Evolutionary conservation across 163 green algal genomes (phyloP).

Genomic region (Scenedesmus sp.): DNA sequence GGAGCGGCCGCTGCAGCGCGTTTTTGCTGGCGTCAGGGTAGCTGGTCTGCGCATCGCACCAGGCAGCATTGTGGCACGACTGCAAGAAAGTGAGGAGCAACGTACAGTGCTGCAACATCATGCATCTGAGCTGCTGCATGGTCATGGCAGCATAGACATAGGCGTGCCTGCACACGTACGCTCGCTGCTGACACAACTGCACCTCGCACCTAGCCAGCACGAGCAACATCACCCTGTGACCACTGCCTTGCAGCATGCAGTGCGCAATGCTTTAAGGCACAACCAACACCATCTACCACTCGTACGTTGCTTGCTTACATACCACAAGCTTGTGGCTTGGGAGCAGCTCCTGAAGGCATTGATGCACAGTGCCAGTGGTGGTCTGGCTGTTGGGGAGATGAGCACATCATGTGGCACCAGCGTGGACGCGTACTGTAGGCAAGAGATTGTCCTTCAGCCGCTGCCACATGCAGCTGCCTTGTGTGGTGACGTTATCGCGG

Average conservation of each 20-base stretch:
- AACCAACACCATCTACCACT: neutral
- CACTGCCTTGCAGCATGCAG: neutral
- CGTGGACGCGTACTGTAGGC: neutral
- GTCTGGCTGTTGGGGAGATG: neutral
- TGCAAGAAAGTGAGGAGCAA: neutral
- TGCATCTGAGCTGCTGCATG: neutral
- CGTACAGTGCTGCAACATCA: neutral
- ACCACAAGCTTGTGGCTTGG: neutral
- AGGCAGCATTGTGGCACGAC: neutral
- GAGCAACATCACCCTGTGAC: slow-evolving; percentile 12
- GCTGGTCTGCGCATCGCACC: neutral
- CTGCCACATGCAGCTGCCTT: neutral
- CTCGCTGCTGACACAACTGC: neutral
- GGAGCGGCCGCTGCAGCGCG: slow-evolving; percentile 24
- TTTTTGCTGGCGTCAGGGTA: neutral
- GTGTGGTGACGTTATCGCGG: neutral
- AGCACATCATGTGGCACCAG: neutral
- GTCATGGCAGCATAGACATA: neutral
- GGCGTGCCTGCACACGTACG: neutral
- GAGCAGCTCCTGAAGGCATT: neutral
- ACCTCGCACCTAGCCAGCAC: neutral
- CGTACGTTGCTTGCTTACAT: neutral
- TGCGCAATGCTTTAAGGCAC: neutral
- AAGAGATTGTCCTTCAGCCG: neutral
- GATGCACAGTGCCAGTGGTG: neutral